Base-by-base conservation (phyloP, 768 basidiomycete species). In the Gymnopilus junonius region DNA sequence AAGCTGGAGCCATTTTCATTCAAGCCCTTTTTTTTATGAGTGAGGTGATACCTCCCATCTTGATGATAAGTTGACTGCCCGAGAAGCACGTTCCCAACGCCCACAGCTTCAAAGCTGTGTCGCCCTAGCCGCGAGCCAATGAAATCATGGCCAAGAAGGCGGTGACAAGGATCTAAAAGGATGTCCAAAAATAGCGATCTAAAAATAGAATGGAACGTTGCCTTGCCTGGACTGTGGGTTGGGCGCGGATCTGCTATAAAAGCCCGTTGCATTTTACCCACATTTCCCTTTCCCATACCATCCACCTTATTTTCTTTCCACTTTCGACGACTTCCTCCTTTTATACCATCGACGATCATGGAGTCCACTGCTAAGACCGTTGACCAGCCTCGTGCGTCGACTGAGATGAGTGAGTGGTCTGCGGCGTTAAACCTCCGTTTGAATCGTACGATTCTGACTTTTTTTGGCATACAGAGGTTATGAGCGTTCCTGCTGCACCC, bases 341-440 rank as follows among this genome's bases (percentile, higher is more conserved):
- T 45, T 54, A 48, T 51, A 53, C 23, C 54, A 37, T 51, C 29
- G 14, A 27, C 45, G 43, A 60, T 25, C 29, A 64, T 64, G 62
- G 53, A 69, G 40, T 61, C 48, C 70, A 64, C 70, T 70, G 58
- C 66, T 73, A 76, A 76, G 64, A 84, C 81, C 50, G 37, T 37
- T 17, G 73, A 77, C 70, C 89, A 91, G 76, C 89, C 89, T 23
- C 82, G 83, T 70, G 86, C 82, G 70, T 79, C 83, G 39, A 77
- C 84, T 32, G 77, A 85, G 72, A 90, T 90, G 89, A 84, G 89
- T 88, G 65, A 46, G 87, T 83, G 2, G 10, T 7, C 5, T 34
- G 12, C 17, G n/a, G 15, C 23, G 23, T 31, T 42, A 14, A 7
- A 7, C 21, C 29, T 42, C 31, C 15, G 23, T 25, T 40, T 10